Evolutionary conservation across 768 basidiomycete genomes (phyloP).

Genomic region (Nevesoporus exiguus): DNA sequence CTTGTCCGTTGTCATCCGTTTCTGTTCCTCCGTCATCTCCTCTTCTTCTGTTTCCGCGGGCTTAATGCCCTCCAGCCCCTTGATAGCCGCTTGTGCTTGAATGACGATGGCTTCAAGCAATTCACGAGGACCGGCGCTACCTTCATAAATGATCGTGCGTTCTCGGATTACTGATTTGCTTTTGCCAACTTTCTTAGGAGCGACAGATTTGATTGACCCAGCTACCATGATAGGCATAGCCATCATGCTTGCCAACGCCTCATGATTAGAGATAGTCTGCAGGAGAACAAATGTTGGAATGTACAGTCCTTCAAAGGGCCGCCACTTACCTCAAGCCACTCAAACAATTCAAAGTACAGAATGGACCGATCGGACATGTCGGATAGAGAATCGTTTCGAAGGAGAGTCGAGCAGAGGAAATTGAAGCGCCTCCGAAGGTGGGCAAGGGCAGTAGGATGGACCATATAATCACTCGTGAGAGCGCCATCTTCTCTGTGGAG

Average conservation of each 20-base stretch:
- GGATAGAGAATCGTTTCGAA: constrained; percentile 88
- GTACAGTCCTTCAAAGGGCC: neutral
- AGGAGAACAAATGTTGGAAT: constrained; percentile 4
- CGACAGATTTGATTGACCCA: constrained; percentile 60
- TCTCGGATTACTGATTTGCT: constrained; percentile 61
- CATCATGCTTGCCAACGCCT: constrained; percentile 92
- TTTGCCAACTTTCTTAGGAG: constrained; percentile 49
- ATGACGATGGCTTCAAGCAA: constrained; percentile 88
- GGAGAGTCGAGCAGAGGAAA: constrained; percentile 76
- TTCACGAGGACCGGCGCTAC: constrained; percentile 86
- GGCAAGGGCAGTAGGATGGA: constrained; percentile 88
- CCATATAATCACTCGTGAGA: constrained; percentile 83
- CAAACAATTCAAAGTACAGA: constrained; percentile 85
- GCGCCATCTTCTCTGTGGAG: constrained; percentile 72
- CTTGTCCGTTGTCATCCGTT: constrained; percentile 77
- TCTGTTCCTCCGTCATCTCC: constrained; percentile 86
- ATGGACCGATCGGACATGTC: constrained; percentile 89
- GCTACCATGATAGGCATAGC: constrained; percentile 96
- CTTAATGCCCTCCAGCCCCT: constrained; percentile 72
- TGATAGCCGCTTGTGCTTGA: constrained; percentile 89
- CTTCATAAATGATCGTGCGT: constrained; percentile 84
- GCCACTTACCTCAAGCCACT: constrained; percentile 80
- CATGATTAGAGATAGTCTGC: constrained; percentile 90
- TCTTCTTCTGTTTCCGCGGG: constrained; percentile 43
- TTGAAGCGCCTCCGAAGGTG: constrained; percentile 92